Evolutionary conservation across 2,329 filamentous ascomycete genomes (phyloP).

Genomic region (Colletotrichum zoysiae): DNA sequence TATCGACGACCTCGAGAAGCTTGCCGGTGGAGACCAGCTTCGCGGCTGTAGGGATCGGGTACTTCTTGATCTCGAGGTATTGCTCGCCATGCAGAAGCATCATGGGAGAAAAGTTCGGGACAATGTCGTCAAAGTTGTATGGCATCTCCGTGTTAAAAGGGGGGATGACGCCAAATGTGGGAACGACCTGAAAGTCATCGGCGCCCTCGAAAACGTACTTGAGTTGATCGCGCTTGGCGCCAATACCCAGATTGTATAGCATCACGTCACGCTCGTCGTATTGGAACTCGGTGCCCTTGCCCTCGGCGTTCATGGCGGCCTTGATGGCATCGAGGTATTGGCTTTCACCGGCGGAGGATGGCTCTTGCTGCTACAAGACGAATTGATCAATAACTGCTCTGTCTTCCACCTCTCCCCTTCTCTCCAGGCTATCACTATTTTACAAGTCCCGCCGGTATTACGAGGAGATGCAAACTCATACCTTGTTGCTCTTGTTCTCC

Average conservation of each 20-base stretch:
- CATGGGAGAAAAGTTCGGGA: constrained; percentile 97
- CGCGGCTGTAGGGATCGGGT: constrained; percentile 87
- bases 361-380: constrained; percentile 36
- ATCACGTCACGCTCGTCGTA: constrained; percentile 91
- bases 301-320: constrained; percentile 78
- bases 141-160: constrained; percentile 86
- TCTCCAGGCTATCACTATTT: constrained; percentile 42
- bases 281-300: constrained; percentile 79
- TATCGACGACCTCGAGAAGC: constrained; percentile 95
- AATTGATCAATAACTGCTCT: constrained; percentile 43
- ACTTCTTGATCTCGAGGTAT: constrained; percentile 94
- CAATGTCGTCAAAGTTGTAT: constrained; percentile 83
- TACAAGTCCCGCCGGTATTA: constrained; percentile 30
- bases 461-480: constrained; percentile 59
- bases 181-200: constrained; percentile 93
- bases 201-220: constrained; percentile 90
- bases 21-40: constrained; percentile 81
- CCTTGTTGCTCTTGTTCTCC: constrained; percentile 76
- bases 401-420: constrained; percentile 25
- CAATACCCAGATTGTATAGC: constrained; percentile 95
- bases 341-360: constrained; percentile 44
- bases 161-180: constrained; percentile 97
- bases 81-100: constrained; percentile 99
- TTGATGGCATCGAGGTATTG: constrained; percentile 82
- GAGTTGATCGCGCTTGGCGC: constrained; percentile 90